Evolutionary conservation across 192 early-diverging fungal genomes (phyloP).

Genomic region (Lobosporangium transversale): DNA sequence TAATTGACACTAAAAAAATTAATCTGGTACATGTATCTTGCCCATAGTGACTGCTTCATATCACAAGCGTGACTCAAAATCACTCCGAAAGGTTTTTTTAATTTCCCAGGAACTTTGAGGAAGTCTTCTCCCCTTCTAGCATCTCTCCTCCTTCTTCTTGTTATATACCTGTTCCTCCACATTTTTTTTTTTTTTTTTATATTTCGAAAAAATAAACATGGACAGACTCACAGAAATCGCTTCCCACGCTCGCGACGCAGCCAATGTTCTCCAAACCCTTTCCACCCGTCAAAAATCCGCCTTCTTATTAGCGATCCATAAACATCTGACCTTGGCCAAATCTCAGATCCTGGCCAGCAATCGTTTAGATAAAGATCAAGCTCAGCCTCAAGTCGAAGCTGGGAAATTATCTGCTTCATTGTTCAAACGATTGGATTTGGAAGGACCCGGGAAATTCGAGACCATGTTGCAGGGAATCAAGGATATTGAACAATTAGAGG

Average conservation of each 20-base stretch:
- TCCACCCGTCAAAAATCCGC: slow-evolving; percentile 79
- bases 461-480: slow-evolving; percentile 88
- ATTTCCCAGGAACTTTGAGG: too few relatives aligned
- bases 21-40: too few relatives aligned
- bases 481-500: slow-evolving; percentile 86
- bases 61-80: too few relatives aligned
- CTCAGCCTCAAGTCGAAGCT: slow-evolving; percentile 65
- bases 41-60: too few relatives aligned
- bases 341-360: slow-evolving; percentile 82
- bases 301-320: slow-evolving; percentile 76
- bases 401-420: slow-evolving; percentile 81
- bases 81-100: too few relatives aligned
- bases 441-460: slow-evolving; percentile 84
- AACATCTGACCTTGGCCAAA: slow-evolving; percentile 71
- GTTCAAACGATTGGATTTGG: slow-evolving; percentile 90
- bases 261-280: slow-evolving; percentile 76
- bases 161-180: too few relatives aligned
- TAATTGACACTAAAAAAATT: too few relatives aligned
- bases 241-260: slow-evolving; percentile 73
- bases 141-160: too few relatives aligned
- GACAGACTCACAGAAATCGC: slow-evolving; percentile 57
- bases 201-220: too few relatives aligned
- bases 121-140: too few relatives aligned
- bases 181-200: too few relatives aligned
- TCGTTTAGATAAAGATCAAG: slow-evolving; percentile 76